Evolutionary conservation across 176 grass and related monocot genomes (phyloP), one percentile per base, ranked within the genome.

Genomic region (Ampelocalamus luodianensis): DNA sequence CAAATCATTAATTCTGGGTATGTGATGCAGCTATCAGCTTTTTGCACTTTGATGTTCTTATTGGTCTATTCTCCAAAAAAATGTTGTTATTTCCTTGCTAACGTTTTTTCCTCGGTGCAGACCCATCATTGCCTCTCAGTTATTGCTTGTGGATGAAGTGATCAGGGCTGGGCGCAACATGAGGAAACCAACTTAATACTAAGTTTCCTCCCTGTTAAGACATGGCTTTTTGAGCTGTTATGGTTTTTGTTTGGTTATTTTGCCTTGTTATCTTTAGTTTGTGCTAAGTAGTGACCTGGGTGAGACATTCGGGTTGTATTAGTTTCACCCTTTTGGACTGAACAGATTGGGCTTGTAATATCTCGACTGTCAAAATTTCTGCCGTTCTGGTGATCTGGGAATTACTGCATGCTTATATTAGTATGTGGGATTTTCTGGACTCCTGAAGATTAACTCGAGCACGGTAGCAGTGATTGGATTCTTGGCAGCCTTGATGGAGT

Each of bases 1-100:
- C 96, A 98, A 40, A 93, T 95, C 78, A 89, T 98, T 61, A 98
- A 95, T 50, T 95, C 96, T 2, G 96, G 93, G 93, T 98, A 87
- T 5, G 89, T 84, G 83, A 72, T 42, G 32, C 6, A 75, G 22
- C 38, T 45, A n/a, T 34, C 53, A 8, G 53, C 18, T 55, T n/a
- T n/a, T 55, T 55, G 53, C 18, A 55, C 18, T 55, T 55, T 5
- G 15, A 18, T 51, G 20, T 36, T 79, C 16, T 83, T 17, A 10
- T 14, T 55, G 12, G 4, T 10, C 23, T 13, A 27, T 79, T 65
- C 18, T n/a, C 0, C 20, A 37, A n/a, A 53, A 29, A 67, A 16
- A 12, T 22, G 5, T 20, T 27, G 20, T 9, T 73, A 26, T 10
- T 0, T 70, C 5, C 22, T 39, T 60, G 18, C 23, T 81, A 40